Percentiles rank a stretch among this genome's conserved stretches.
phyloP scores from a whole-genome alignment of 495 filamentous ascomycete species.

The Aspergillus coremiiformis region DNA sequence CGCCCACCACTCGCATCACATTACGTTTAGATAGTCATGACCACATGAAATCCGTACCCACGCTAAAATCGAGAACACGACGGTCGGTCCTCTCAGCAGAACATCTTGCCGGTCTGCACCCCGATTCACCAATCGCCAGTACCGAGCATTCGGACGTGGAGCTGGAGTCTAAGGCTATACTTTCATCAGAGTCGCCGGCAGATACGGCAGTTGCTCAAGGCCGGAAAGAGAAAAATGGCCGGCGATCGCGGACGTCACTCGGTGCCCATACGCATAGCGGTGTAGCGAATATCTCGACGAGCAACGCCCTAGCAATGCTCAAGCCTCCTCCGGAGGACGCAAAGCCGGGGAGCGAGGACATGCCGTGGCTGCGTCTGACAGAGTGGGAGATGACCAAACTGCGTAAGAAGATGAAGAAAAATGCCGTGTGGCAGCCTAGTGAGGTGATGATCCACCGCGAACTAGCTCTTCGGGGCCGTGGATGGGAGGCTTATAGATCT shows the following conservation, averaged over 20 bases:
- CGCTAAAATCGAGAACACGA: constrained; percentile 33
- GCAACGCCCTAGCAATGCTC: constrained; percentile 66
- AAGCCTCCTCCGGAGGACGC: constrained; percentile 74
- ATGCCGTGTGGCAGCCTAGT: constrained; percentile 88
- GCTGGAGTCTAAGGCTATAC: constrained; percentile 13
- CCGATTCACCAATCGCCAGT: constrained; percentile 40
- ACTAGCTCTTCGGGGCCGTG: constrained; percentile 67
- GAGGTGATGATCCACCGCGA: constrained; percentile 95
- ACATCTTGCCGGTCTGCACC: constrained; percentile 30
- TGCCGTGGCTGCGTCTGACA: constrained; percentile 87
- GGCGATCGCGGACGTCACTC: constrained; percentile 39
- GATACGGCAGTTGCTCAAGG: constrained; percentile 4
- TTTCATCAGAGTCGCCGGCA: constrained; percentile 5
- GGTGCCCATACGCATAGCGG: constrained; percentile 45
- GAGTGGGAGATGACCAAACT: constrained; percentile 85
- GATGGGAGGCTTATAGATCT: constrained; percentile 63
- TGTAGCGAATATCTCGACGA: constrained; percentile 66
- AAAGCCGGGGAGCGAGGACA: constrained; percentile 61
- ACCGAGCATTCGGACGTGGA: constrained; percentile 43
- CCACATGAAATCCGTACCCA: constrained; percentile 19
- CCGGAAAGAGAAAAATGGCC: constrained; percentile 39
- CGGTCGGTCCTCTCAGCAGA: constrained; percentile 30
- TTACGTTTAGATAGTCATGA: constrained; percentile 51
- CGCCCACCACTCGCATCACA: constrained; percentile 50
- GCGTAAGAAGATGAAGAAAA: constrained; percentile 98